Base-by-base conservation (phyloP, 805 yeast species). In the Sugiyamaella lignohabitans region DNA sequence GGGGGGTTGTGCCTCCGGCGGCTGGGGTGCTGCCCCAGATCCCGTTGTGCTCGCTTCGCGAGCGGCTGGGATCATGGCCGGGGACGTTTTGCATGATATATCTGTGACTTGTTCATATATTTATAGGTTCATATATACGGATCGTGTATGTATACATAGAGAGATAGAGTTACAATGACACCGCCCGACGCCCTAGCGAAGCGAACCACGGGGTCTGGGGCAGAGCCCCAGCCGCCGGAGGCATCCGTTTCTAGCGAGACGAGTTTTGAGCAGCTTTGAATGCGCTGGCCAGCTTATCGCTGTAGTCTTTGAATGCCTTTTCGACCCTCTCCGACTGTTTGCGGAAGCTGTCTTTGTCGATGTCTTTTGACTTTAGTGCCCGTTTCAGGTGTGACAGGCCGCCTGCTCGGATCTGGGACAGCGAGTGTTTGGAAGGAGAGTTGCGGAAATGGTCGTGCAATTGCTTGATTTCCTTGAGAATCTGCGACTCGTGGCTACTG, bases 281-380 rank as follows among this genome's bases (percentile, higher is more conserved):
- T 18, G 73, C 72, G 2, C 75, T 80, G 30, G 71, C 67, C 34
- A 88, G 68, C 58, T 80, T 79, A 14, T 72, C 78, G 6, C 72
- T 62, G 63, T 78, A 87, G 11, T 72, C 71, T 58, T 86, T 87
- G 61, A 78, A 83, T n/a, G 82, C 47, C 47, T 76, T 76, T 57
- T 88, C 96, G 40, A 86, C 73, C 29, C 80, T 81, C 23, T 70
- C 69, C 39, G 73, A 70, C n/a, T 75, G 63, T 56, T 76, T 78
- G 50, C 70, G 72, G 38, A 51, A 52, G 29, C 58, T 62, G 42
- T 59, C 61, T 32, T 53, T 47, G 35, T 82, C 77, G 1, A 69
- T 67, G 53, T 79, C 85, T 54, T 72, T 71, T 32, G 79, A 74
- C 52, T 76, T 75, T 49, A 74, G 69, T 42, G 68, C 64, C 55